A percentile compares a stretch with the other conserved stretches of the same genome.
phyloP scores from a whole-genome alignment of 1,284 basidiomycete genomes.

The Ustilago sp. region DNA sequence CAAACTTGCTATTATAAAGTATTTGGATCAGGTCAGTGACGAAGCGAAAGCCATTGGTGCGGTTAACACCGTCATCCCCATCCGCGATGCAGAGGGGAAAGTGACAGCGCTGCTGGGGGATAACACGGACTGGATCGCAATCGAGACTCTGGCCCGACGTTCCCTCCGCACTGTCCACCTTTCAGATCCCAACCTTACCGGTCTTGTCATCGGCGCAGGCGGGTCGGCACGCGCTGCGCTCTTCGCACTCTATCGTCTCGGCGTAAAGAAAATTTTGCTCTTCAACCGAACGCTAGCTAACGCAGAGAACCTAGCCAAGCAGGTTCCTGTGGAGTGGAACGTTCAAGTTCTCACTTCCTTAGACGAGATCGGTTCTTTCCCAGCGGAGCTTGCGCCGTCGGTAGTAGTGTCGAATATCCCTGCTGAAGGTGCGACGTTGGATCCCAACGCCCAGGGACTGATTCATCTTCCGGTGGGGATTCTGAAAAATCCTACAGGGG shows the following conservation, averaged over 20 bases:
- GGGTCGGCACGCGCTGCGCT: conserved; percentile 67
- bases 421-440: conserved; percentile 57
- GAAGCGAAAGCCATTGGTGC: conserved; percentile 66
- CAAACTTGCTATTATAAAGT: conserved; percentile 62
- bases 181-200: conserved; percentile 41
- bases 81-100: conserved; percentile 25
- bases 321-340: conserved; percentile 62
- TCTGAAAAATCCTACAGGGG: conserved; percentile 50
- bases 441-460: conserved; percentile 8
- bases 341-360: conserved; percentile 55
- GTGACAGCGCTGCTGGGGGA: conserved; percentile 55
- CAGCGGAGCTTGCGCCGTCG: conserved; percentile 19
- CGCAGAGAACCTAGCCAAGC: conserved; percentile 51
- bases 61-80: conserved; percentile 66
- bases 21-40: conserved; percentile 61
- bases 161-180: conserved; percentile 47
- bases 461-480: conserved; percentile 57
- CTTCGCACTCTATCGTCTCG: conserved; percentile 65
- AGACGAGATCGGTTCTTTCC: conserved; percentile 24
- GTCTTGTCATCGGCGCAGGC: conserved; percentile 67
- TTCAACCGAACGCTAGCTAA: conserved; percentile 66
- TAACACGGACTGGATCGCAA: conserved; percentile 69
- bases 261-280: conserved; percentile 60
- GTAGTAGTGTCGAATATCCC: conserved; percentile 67
- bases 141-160: conserved; percentile 42